Evolutionary conservation across 805 yeast genomes (phyloP).

Genomic region (Ogataea chonburiensis): DNA sequence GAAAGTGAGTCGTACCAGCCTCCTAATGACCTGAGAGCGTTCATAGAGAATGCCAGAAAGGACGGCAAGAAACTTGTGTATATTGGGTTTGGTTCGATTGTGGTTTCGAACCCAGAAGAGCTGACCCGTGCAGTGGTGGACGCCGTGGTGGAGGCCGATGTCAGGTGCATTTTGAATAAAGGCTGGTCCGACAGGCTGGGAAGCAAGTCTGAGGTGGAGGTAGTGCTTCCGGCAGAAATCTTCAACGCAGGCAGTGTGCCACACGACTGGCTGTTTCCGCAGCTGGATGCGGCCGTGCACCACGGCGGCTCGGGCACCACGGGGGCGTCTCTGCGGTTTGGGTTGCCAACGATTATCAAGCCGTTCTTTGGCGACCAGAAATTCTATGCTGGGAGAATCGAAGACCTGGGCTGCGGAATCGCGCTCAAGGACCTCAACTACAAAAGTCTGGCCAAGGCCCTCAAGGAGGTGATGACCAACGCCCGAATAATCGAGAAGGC

Average conservation of each 20-base stretch:
- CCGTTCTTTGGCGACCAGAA: constrained; percentile 98
- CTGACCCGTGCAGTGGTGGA: constrained; percentile 75
- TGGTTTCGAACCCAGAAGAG: constrained; percentile 76
- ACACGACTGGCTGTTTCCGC: constrained; percentile 92
- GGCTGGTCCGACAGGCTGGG: constrained; percentile 88
- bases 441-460: constrained; percentile 61
- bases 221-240: constrained; percentile 63
- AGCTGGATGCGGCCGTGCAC: constrained; percentile 90
- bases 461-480: constrained; percentile 66
- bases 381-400: constrained; percentile 83
- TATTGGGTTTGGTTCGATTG: constrained; percentile 95
- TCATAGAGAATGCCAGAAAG: constrained; percentile 58
- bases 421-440: constrained; percentile 66
- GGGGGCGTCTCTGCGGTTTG: constrained; percentile 84
- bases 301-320: constrained; percentile 98
- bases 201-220: constrained; percentile 37
- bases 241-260: constrained; percentile 74
- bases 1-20: constrained; percentile 52
- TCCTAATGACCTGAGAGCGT: constrained; percentile 53
- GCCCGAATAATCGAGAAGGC: constrained; percentile 70
- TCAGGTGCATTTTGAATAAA: constrained; percentile 81
- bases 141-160: constrained; percentile 78
- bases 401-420: constrained; percentile 85
- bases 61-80: constrained; percentile 75
- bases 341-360: constrained; percentile 85